Evolutionary conservation across 2,329 filamentous ascomycete species (phyloP), one percentile per base, ranked within the genome.

Genomic region (Alternaria dauci): DNA sequence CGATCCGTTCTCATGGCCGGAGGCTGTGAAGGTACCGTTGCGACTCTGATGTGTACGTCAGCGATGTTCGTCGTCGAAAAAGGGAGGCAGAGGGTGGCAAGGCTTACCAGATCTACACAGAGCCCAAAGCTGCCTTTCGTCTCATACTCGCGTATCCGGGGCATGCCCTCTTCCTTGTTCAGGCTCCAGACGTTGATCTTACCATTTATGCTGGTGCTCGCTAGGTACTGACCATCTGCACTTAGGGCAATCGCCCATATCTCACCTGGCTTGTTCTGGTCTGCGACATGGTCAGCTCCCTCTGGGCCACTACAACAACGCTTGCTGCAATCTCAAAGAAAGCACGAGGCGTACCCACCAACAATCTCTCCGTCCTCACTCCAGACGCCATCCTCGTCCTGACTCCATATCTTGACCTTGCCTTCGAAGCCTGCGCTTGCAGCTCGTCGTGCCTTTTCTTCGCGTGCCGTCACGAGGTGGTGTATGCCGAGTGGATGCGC

Each of bases 41-140:
- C 82, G 76, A 61, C 87, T 89, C 86, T 88, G 61, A 18, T 34
- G 56, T 3, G 32, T 26, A 9, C 25, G 20, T 67, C 30, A 67
- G 59, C 11, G 28, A 30, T 32, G n/a, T 1, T 1, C 38, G 5
- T 7, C 7, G 18, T 25, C 8, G 9, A 9, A 7, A 20, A 18
- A 12, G 7, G 5, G 42, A 23, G 36, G 25, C 6, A 4, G 9
- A 48, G 20, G 9, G 28, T 36, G 8, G 4, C 9, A 8, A 39
- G 42, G 67, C 79, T 59, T 79, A 88, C 86, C 76, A 98, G 80
- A 76, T 95, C 94, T 62, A 99, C 89, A 72, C 91, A 91, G 81
- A 95, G 88, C 38, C 93, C 94, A 80, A 97, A 98, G 78, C 91
- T 94, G 14, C 93, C 93, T 69, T 94, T 93, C 1, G 94, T 97